These are phyloP conservation scores for Diversispora epigaea DNA, from an alignment of 192 early-diverging fungal species.

Conservation along the genomic window DNA sequence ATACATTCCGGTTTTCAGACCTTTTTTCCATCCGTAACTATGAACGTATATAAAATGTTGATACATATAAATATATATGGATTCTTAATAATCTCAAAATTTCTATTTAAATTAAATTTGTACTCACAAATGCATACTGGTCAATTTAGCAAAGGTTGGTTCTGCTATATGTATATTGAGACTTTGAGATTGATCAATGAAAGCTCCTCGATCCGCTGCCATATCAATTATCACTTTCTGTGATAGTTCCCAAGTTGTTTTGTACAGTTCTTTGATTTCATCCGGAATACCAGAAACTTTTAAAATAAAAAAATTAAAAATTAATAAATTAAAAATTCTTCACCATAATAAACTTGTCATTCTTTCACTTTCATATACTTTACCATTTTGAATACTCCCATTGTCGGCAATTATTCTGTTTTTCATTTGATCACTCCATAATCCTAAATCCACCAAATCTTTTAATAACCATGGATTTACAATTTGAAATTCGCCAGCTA, in stretches of 20 bases:
- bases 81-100: too few species aligned
- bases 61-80: background rate
- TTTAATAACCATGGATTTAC: constrained; percentile 96
- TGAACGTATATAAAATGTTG: background rate
- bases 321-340: background rate
- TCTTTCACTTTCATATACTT: too few species aligned
- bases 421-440: constrained; percentile 95
- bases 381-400: constrained; percentile 75
- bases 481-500: constrained; percentile 98
- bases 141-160: constrained; percentile 90
- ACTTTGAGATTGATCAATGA: constrained; percentile 95
- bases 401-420: constrained; percentile 91
- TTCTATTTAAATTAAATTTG: background rate
- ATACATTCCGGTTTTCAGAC: constrained; percentile 99
- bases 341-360: background rate
- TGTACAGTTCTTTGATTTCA: constrained; percentile 92
- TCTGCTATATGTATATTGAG: constrained; percentile 96
- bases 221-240: constrained; percentile 92
- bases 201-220: constrained; percentile 96
- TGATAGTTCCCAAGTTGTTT: constrained; percentile 96
- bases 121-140: constrained; percentile 86
- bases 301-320: too few species aligned
- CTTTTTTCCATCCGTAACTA: constrained; percentile 92
- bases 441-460: constrained; percentile 86
- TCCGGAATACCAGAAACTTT: constrained; percentile 71